Evolutionary conservation across 2,329 filamentous ascomycete species (phyloP).

Genomic region (Alternaria sp.): DNA sequence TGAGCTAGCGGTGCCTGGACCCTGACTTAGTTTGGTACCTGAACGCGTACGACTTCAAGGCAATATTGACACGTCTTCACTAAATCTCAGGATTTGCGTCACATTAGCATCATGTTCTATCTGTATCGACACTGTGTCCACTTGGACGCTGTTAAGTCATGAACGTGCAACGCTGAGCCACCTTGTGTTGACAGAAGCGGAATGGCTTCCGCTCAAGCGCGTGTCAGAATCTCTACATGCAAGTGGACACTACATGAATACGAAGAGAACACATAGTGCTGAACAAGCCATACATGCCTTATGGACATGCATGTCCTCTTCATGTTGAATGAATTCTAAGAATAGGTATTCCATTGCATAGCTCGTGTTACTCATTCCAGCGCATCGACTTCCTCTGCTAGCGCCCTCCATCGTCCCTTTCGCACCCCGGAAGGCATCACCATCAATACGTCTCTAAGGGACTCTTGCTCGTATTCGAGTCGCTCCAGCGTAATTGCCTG

Average conservation of each 20-base stretch:
- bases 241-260: background rate
- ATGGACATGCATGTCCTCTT: background rate
- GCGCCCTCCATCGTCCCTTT: slow-evolving; percentile 34
- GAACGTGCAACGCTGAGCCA: slow-evolving; percentile 13
- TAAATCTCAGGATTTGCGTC: background rate
- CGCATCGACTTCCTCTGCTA: slow-evolving; percentile 35
- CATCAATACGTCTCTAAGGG: slow-evolving; percentile 31
- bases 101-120: background rate
- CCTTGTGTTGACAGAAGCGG: slow-evolving; percentile 7
- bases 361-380: background rate
- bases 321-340: background rate
- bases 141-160: background rate
- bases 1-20: slow-evolving; percentile 19
- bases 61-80: slow-evolving; percentile 3
- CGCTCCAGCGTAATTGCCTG: slow-evolving; percentile 41
- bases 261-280: background rate
- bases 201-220: slow-evolving; percentile 12
- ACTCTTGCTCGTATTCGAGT: slow-evolving; percentile 35
- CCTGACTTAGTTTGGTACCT: slow-evolving; percentile 13
- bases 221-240: background rate
- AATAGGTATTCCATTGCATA: background rate
- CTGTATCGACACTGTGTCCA: background rate
- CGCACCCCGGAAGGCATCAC: slow-evolving; percentile 33
- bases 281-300: background rate
- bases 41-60: background rate